Percentiles rank a stretch among this genome's conserved stretches.
Conservation (phyloP, 306 rosid genomes). For the Amphicarpaea edgeworthii region DNA sequence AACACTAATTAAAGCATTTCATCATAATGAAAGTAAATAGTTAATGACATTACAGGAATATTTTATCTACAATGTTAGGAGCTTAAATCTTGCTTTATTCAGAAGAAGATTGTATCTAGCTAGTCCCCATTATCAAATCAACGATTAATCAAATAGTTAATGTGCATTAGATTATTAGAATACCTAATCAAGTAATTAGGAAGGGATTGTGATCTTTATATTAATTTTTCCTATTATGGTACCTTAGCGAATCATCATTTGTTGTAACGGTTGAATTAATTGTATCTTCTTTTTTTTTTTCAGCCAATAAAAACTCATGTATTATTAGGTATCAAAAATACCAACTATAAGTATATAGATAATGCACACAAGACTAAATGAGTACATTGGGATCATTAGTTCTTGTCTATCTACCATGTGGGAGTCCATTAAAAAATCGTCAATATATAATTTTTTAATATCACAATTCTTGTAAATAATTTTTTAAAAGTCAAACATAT, state of each 20-base stretch:
- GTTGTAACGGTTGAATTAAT: too few species aligned
- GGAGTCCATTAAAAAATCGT: not conserved
- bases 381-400: too few species aligned
- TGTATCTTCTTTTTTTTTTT: too few species aligned
- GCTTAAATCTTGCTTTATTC: not conserved
- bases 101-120: not conserved
- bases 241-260: too few species aligned
- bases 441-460: not conserved
- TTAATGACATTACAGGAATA: not conserved
- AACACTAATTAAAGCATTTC: not conserved
- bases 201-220: too few species aligned
- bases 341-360: too few species aligned
- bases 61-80: too few species aligned
- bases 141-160: not conserved
- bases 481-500: not conserved
- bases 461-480: not conserved
- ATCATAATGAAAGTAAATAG: not conserved
- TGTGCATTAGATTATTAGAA: not conserved
- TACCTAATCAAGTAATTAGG: too few species aligned
- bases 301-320: too few species aligned
- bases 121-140: not conserved
- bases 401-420: conserved; percentile 4
- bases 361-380: too few species aligned
- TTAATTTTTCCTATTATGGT: too few species aligned
- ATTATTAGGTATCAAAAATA: too few species aligned